Percentiles rank a stretch among this genome's conserved stretches.
These are phyloP conservation scores for Cordyceps cicadae DNA, from an alignment of 2,329 filamentous ascomycete genomes.

Conservation along the genomic window DNA sequence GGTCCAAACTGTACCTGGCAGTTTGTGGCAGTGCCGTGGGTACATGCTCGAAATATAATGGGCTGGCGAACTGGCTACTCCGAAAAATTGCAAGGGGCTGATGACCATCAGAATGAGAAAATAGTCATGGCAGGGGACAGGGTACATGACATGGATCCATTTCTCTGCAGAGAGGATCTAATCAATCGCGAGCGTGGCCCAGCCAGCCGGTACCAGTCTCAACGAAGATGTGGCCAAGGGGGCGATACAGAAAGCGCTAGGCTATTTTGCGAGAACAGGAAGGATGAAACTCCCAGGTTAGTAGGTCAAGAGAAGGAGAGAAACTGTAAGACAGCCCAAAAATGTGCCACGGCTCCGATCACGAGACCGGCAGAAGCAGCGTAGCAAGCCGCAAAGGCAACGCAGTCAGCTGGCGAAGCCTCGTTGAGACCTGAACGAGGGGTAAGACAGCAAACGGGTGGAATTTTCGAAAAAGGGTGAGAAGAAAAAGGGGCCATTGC, in stretches of 20 bases:
- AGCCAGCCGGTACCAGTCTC: not conserved
- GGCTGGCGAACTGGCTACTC: not conserved
- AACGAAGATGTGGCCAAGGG: not conserved
- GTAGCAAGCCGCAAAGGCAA: not conserved
- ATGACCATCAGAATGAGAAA: not conserved
- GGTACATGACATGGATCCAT: not conserved
- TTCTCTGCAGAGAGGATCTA: conserved; percentile 4
- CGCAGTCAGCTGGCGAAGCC: not conserved
- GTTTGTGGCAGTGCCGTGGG: not conserved
- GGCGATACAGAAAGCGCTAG: not conserved
- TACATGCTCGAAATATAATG: not conserved
- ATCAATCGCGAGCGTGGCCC: conserved; percentile 5
- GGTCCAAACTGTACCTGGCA: not conserved
- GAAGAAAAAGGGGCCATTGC: not conserved
- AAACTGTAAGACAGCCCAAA: not conserved
- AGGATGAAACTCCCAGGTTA: not conserved
- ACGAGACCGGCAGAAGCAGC: conserved; percentile 2
- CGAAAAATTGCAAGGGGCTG: no score
- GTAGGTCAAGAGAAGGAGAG: not conserved
- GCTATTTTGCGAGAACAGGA: not conserved
- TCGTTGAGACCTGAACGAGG: no score
- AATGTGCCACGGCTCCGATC: not conserved
- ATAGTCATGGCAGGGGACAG: not conserved
- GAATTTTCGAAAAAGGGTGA: not conserved
- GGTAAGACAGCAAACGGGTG: not conserved